These are phyloP conservation scores for Tagetes erecta DNA, from an alignment of 129 eudicot species.

Conservation along the genomic window DNA sequence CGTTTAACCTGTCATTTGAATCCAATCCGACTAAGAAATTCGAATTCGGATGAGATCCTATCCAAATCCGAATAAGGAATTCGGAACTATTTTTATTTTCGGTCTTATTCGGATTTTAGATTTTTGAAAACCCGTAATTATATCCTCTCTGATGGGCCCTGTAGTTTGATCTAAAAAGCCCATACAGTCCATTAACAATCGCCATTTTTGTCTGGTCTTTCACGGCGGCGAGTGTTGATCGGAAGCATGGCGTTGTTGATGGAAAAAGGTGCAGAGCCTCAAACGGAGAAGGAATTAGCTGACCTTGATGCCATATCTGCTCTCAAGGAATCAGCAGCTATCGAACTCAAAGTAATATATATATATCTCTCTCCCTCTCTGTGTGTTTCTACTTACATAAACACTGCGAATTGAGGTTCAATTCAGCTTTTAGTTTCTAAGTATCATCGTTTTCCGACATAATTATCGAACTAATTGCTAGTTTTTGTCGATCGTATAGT, in stretches of 20 bases:
- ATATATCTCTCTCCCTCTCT: not conserved
- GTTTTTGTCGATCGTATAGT: not conserved
- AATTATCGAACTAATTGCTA: not conserved
- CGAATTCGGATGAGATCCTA: too few species aligned
- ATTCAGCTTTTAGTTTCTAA: not conserved
- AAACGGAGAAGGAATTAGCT: conserved; percentile 59
- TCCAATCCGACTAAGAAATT: too few species aligned
- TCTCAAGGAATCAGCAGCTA: conserved; percentile 68
- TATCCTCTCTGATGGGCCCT: conserved; percentile 12
- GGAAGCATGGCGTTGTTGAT: conserved; percentile 65
- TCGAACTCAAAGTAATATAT: conserved; percentile 71
- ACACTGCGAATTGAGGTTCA: not conserved
- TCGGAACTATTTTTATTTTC: too few species aligned
- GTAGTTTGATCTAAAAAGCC: not conserved
- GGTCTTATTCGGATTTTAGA: too few species aligned
- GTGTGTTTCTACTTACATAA: not conserved
- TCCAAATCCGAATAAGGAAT: too few species aligned
- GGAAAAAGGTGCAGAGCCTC: conserved; percentile 77
- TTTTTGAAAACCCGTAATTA: too few species aligned
- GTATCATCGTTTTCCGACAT: not conserved
- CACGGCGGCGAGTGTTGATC: conserved; percentile 10
- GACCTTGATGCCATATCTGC: conserved; percentile 81
- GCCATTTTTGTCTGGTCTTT: not conserved
- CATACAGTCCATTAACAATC: conserved; percentile 11
- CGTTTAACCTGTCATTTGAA: too few species aligned